A percentile compares a stretch with the other conserved stretches of the same genome.
Evolutionary conservation across 2,329 filamentous ascomycete genomes (phyloP).

Genomic region (Pyrenophora seminiperda): DNA sequence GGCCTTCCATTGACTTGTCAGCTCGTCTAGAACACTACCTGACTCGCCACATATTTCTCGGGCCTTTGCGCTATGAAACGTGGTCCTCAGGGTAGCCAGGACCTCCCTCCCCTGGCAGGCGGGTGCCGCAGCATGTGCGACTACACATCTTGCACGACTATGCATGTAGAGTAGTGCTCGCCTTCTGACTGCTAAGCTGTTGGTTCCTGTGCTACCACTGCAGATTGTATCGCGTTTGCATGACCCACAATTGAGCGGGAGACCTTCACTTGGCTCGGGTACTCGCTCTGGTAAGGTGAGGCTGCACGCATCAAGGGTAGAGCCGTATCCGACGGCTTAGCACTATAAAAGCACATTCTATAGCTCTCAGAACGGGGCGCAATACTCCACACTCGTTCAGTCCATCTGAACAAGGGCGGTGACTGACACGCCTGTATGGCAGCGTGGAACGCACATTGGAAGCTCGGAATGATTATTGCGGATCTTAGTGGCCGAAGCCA

Average conservation of each 20-base stretch:
- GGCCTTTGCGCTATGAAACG: constrained; percentile 22
- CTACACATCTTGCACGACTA: constrained; percentile 15
- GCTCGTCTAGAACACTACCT: constrained; percentile 30
- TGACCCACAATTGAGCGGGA: constrained; percentile 2
- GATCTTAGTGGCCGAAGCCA: constrained; percentile 17
- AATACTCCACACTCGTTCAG: constrained; percentile 1
- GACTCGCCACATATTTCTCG: constrained; percentile 26
- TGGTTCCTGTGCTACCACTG: not conserved
- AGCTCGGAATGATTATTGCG: constrained; percentile 21
- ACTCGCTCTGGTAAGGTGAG: not conserved
- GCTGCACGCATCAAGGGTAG: not conserved
- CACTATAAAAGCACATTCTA: constrained; percentile 1
- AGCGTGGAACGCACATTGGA: constrained; percentile 27
- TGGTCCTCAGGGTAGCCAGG: constrained; percentile 15
- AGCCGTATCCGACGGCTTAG: not conserved
- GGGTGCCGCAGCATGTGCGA: constrained; percentile 21
- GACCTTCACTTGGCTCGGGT: not conserved
- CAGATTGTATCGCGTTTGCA: constrained; percentile 7
- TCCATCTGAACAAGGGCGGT: constrained; percentile 13
- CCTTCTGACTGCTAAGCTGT: constrained; percentile 14
- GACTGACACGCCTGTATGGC: constrained; percentile 20
- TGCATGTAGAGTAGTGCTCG: constrained; percentile 8
- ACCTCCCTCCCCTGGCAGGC: constrained; percentile 20
- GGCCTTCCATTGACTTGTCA: constrained; percentile 16
- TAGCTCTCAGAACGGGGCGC: not conserved